Evolutionary conservation across 805 yeast genomes (phyloP), one percentile per base, ranked within the genome.

Genomic region (Sugiyamaella chiloensis): DNA sequence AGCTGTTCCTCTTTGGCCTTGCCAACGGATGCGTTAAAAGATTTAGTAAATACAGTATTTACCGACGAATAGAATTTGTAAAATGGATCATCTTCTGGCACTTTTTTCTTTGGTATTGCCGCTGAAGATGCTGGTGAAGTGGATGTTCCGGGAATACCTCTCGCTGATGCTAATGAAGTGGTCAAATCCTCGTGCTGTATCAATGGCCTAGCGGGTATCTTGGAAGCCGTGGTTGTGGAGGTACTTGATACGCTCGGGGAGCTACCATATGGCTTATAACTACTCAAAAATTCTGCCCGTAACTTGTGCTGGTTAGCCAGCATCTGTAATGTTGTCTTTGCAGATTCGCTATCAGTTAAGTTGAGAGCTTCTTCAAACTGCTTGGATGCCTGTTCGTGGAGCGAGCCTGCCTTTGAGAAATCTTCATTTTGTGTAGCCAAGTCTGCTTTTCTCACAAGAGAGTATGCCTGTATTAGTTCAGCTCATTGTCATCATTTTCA

Each of bases 381-480:
- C 1, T 54, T 57, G 4, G 73, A 59, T 0, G 79, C 73, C 16
- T 66, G 60, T 6, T 52, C 50, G 54, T 75, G 78, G 7, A 62
- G 54, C 3, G 55, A 50, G 4, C 73, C 64, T 0, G 83, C 78
- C 20, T 66, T 66, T 5, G 59, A 54, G 29, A 67, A 68, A 36
- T 77, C 75, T 6, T 73, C 73, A 39, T 69, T 66, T 24, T 69
- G 51, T 1, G 72, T 68, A 9, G 76, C 70, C 23, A 65, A 60
- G 51, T 81, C 85, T 0, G 85, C 86, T 39, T 66, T 69, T 47
- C 74, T 75, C 16, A 79, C 78, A 3, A 73, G 60, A 24, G 71
- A 70, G 52, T 78, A 80, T 2, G 76, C 76, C 76, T 76, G 41
- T n/a, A 20, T 8, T 26, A n/a, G n/a, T n/a, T n/a, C n/a, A n/a